Percentiles rank a stretch among this genome's conserved stretches.
phyloP scores from a whole-genome alignment of 306 rosid genomes.

The Lupinus albus region DNA sequence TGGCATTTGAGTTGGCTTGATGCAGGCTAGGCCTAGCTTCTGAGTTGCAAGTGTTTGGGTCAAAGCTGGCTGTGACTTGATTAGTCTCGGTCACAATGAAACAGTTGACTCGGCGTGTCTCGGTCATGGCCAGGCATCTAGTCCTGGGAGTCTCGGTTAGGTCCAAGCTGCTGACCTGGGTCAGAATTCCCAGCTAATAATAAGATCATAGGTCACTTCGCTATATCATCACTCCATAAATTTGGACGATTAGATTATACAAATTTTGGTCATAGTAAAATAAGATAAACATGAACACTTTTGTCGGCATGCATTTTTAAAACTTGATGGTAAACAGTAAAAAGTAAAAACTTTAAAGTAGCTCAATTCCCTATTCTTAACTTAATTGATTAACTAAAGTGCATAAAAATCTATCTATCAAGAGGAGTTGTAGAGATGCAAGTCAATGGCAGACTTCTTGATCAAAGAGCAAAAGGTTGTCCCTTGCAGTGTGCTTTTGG shows the following conservation, averaged over 20 bases:
- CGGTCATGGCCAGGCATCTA: no score
- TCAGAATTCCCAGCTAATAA: no score
- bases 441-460: conserved; percentile 14
- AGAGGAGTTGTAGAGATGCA: conserved; percentile 18
- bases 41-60: no score
- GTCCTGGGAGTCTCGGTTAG: no score
- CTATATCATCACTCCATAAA: neutral
- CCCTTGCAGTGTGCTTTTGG: conserved; percentile 38
- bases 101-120: no score
- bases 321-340: neutral
- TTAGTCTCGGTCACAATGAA: no score
- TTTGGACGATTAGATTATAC: neutral
- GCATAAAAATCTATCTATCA: conserved; percentile 22
- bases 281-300: neutral
- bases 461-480: conserved; percentile 41
- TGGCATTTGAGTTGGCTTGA: no score
- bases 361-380: conserved; percentile 18
- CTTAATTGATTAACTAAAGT: conserved; percentile 31
- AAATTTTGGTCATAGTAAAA: neutral
- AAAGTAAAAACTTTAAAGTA: neutral
- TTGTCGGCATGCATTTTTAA: neutral
- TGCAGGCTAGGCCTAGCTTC: no score
- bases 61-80: no score
- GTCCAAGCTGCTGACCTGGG: no score
- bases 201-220: neutral